Base-by-base conservation (phyloP, 768 basidiomycete genomes). In the Kwoniella dejecticola region DNA sequence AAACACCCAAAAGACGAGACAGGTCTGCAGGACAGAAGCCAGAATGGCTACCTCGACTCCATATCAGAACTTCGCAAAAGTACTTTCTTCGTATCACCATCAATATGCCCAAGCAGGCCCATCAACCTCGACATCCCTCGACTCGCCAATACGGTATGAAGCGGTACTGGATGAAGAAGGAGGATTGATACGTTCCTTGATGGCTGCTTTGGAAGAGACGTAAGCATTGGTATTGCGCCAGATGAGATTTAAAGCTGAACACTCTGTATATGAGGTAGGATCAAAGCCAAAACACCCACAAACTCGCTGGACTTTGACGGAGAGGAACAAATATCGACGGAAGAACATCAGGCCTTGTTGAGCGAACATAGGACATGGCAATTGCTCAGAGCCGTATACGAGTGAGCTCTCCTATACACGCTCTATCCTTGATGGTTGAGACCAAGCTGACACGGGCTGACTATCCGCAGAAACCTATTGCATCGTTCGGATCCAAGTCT, bases 281-380 rank as follows among this genome's bases (percentile, higher is more conserved):
- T 71, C 4, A 55, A 55, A n/a, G 19, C 56, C 17, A 68, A 62
- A 23, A 23, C 52, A 5, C 50, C 63, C 7, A 55, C 63, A 0
- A 61, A 31, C 31, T 47, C 60, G 19, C 66, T 64, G 24, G 69
- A 70, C 11, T 49, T 40, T 10, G 57, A 50, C 3, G 62, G 52
- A 24, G 69, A 69, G 19, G 72, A 74, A 13, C 57, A 61, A 21
- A 52, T 76, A 15, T 48, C 59, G 7, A 57, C n/a, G 29, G 71
- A 71, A 30, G 68, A 71, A 44, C 27, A 57, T 42, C 63, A 70
- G 26, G 69, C 70, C 2, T 45, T 76, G 21, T 46, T 73, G 50
- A 19, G 58, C 30, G 74, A 76, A 52, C 74, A 76, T 61, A 61
- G 74, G 33, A 73, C 74, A 23, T 76, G 74, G 74, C 71, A 76